A percentile compares a stretch with the other conserved stretches of the same genome.
Conservation (phyloP, 2,329 filamentous ascomycete species). For the Whalleya microplaca region DNA sequence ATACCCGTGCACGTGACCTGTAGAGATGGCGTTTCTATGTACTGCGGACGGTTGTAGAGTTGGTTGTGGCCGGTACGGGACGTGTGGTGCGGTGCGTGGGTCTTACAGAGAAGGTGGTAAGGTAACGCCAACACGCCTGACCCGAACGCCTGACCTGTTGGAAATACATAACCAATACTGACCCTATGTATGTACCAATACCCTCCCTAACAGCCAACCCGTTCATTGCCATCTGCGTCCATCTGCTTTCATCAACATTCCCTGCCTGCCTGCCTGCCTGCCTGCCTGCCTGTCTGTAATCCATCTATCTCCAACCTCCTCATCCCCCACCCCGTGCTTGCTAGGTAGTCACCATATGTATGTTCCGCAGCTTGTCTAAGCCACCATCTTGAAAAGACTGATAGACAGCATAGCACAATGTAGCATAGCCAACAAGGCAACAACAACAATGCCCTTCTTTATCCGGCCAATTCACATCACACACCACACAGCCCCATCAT, state of each 20-base stretch:
- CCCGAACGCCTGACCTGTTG: too few species aligned
- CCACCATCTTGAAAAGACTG: background rate
- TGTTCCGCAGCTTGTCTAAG: background rate
- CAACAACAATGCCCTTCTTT: background rate
- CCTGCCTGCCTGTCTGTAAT: background rate
- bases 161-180: too few species aligned
- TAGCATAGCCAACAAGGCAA: too few species aligned
- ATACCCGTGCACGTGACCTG: constrained; percentile 25
- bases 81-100: background rate
- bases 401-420: too few species aligned
- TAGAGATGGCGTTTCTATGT: constrained; percentile 6
- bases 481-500: too few species aligned
- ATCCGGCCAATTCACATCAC: too few species aligned
- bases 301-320: constrained; percentile 9
- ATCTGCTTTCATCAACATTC: constrained; percentile 4
- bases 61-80: constrained; percentile 17
- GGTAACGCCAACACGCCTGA: constrained; percentile 29
- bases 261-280: constrained; percentile 1
- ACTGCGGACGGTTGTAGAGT: background rate
- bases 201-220: background rate
- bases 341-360: background rate
- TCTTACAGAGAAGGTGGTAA: constrained; percentile 10
- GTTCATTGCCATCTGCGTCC: background rate
- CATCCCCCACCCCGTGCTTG: background rate
- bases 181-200: too few species aligned